Percentiles rank a stretch among this genome's conserved stretches.
These are phyloP conservation scores for Quillaja saponaria DNA, from an alignment of 306 rosid genomes.

Conservation along the genomic window DNA sequence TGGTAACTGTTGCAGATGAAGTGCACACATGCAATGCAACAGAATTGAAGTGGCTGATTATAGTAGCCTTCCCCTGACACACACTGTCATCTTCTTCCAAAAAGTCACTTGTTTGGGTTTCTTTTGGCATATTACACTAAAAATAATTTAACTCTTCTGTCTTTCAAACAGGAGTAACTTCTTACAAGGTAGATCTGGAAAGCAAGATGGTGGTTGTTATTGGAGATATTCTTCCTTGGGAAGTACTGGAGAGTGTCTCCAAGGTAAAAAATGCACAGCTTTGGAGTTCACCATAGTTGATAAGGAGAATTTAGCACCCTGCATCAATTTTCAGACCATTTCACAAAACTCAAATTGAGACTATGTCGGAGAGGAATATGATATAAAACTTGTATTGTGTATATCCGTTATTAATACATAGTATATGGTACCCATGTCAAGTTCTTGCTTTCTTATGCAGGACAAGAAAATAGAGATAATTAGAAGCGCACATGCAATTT, in stretches of 20 bases:
- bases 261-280: constrained; percentile 80
- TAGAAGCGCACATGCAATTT: background rate
- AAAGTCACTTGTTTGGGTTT: constrained; percentile 24
- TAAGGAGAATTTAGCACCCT: constrained; percentile 16
- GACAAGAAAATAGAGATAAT: background rate
- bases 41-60: background rate
- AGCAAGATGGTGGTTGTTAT: constrained; percentile 73
- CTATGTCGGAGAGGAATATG: constrained; percentile 15
- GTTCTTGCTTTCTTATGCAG: constrained; percentile 8
- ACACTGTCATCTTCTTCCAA: constrained; percentile 13
- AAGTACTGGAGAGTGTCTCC: constrained; percentile 79
- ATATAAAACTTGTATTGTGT: constrained; percentile 27
- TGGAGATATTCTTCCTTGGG: constrained; percentile 83
- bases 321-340: constrained; percentile 24
- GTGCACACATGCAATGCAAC: background rate
- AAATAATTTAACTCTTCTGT: background rate
- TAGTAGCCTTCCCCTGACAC: constrained; percentile 23
- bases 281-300: constrained; percentile 46
- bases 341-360: background rate
- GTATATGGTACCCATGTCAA: background rate
- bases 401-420: constrained; percentile 18
- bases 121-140: constrained; percentile 1
- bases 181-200: constrained; percentile 80
- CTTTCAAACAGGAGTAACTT: constrained; percentile 63
- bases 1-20: background rate